A percentile compares a stretch with the other conserved stretches of the same genome.
phyloP scores from a whole-genome alignment of 257 asterid species.

The Thymus quinquecostatus region DNA sequence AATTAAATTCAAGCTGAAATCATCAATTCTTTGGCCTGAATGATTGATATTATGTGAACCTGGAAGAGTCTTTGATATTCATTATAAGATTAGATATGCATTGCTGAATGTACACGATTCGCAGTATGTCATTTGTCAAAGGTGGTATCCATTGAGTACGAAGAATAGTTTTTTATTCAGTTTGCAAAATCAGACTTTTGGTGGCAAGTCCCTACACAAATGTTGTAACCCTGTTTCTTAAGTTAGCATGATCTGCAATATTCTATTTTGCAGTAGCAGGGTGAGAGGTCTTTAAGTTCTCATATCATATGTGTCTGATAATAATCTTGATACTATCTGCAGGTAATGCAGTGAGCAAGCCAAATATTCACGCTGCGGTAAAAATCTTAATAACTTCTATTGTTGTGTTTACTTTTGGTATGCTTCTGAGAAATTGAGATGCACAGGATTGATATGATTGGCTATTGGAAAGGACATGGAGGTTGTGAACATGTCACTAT shows the following conservation, averaged over 20 bases:
- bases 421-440: conserved; percentile 4
- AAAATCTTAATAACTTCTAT: not conserved
- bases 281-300: conserved; percentile 94
- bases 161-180: conserved; percentile 74
- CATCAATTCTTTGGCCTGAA: conserved; percentile 2
- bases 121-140: conserved; percentile 61
- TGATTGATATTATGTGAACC: not conserved
- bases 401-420: conserved; percentile 3
- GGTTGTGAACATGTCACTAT: not conserved
- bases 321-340: conserved; percentile 8
- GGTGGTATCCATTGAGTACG: conserved; percentile 72
- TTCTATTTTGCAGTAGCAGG: conserved; percentile 96
- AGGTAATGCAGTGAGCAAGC: conserved; percentile 60
- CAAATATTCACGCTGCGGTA: conserved; percentile 80
- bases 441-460: not conserved
- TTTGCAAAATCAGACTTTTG: conserved; percentile 43
- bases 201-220: not conserved
- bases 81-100: not conserved
- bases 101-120: conserved; percentile 21
- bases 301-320: conserved; percentile 10
- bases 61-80: conserved; percentile 4
- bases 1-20: not conserved
- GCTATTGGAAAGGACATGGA: not conserved
- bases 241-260: conserved; percentile 41
- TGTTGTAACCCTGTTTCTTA: not conserved